Evolutionary conservation across 2,329 filamentous ascomycete genomes (phyloP).

Genomic region (Lasiodiplodia hormozganensis): DNA sequence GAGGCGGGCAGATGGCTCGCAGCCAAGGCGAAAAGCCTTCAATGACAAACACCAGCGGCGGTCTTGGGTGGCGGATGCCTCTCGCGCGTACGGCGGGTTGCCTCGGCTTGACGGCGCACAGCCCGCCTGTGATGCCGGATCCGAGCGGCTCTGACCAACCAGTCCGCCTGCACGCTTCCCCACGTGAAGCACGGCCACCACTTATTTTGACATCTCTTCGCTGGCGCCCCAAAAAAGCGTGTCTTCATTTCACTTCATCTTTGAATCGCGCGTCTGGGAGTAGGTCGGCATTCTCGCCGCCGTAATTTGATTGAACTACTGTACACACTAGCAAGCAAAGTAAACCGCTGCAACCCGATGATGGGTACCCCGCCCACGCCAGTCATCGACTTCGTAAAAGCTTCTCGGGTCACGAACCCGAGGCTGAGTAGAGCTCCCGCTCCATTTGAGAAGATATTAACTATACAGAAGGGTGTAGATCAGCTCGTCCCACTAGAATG

Average conservation of each 20-base stretch:
- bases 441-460: conserved; percentile 13
- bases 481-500: conserved; percentile 6
- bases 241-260: conserved; percentile 9
- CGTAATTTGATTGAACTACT: conserved; percentile 1
- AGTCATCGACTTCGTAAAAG: conserved; percentile 29
- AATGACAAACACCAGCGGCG: neutral
- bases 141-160: neutral
- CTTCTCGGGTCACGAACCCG: conserved; percentile 6
- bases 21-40: conserved; percentile 17
- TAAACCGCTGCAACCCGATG: conserved; percentile 18
- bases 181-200: conserved; percentile 8
- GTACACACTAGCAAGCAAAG: conserved; percentile 22
- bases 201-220: conserved; percentile 11
- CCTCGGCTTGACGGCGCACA: conserved; percentile 22
- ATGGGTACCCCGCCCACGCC: conserved; percentile 24
- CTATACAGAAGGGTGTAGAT: conserved; percentile 26
- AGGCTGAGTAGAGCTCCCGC: conserved; percentile 12
- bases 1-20: neutral
- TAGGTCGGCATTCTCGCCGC: neutral
- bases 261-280: neutral
- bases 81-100: conserved; percentile 24
- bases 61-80: conserved; percentile 7
- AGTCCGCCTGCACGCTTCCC: conserved; percentile 3
- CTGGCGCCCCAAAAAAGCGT: neutral
- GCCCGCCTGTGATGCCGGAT: conserved; percentile 19